These are phyloP conservation scores for Talinum fruticosum DNA, from an alignment of 148 eudicot species.

Conservation along the genomic window DNA sequence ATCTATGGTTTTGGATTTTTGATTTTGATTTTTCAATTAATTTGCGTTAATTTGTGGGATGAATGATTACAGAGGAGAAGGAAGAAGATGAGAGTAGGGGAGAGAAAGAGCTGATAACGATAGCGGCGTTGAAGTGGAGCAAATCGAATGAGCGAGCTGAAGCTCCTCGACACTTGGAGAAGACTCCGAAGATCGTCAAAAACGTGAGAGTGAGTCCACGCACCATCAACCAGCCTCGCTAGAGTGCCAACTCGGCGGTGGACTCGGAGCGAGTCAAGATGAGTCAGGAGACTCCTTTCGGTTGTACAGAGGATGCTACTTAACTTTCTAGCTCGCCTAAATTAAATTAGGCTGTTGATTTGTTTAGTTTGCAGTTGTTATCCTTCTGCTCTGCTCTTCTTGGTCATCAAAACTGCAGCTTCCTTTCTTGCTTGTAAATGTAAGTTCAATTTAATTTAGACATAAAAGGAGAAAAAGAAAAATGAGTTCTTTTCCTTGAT, in stretches of 20 bases:
- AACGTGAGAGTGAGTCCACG: slow-evolving; percentile 62
- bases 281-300: not conserved
- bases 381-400: not conserved
- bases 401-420: not conserved
- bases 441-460: not conserved
- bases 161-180: slow-evolving; percentile 40
- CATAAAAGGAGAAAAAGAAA: not conserved
- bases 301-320: not conserved
- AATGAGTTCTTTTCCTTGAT: not conserved
- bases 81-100: slow-evolving; percentile 28
- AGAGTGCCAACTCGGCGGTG: slow-evolving; percentile 27
- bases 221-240: slow-evolving; percentile 82
- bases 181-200: slow-evolving; percentile 81
- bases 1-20: not conserved
- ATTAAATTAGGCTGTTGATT: not conserved
- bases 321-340: not conserved
- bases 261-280: slow-evolving; percentile 6
- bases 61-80: slow-evolving; percentile 31
- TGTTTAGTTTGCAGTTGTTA: not conserved
- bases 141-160: slow-evolving; percentile 30
- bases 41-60: not conserved
- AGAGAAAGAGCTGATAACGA: slow-evolving; percentile 44
- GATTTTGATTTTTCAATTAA: not conserved
- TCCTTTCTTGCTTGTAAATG: not conserved
- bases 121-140: slow-evolving; percentile 54